Evolutionary conservation across 768 basidiomycete species (phyloP).

Genomic region (Mrakia frigida): DNA sequence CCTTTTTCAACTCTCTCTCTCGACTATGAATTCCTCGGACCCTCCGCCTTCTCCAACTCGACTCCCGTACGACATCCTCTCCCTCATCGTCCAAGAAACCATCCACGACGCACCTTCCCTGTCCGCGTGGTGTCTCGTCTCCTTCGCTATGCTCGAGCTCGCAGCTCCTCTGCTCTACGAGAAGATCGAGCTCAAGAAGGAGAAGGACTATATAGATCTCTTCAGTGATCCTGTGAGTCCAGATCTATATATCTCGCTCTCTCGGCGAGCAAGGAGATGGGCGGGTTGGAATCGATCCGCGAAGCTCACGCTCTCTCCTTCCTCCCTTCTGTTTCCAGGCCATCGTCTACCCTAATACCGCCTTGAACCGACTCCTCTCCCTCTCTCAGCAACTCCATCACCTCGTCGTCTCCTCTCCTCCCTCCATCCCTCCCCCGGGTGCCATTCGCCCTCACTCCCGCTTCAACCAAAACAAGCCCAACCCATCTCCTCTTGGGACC

Average conservation of each 20-base stretch:
- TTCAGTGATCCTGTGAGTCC: background rate
- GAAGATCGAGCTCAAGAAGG: background rate
- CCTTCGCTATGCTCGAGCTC: background rate
- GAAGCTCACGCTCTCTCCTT: background rate
- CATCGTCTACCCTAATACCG: background rate
- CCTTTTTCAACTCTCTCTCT: background rate
- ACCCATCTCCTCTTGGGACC: background rate
- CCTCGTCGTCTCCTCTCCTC: conserved; percentile 4
- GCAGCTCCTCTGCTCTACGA: conserved; percentile 19
- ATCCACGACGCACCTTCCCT: background rate
- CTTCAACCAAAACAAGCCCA: background rate
- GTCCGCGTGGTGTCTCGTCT: conserved; percentile 10
- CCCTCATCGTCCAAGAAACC: background rate
- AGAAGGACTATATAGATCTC: background rate
- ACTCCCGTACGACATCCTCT: conserved; percentile 12
- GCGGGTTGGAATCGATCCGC: background rate
- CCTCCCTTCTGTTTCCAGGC: background rate
- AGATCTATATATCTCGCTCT: too few relatives aligned
- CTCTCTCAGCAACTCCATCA: background rate
- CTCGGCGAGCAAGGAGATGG: background rate
- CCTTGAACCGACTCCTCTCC: background rate
- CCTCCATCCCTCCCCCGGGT: background rate
- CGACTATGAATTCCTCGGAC: background rate
- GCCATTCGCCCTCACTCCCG: background rate
- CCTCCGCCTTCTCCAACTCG: background rate